A percentile compares a stretch with the other conserved stretches of the same genome.
These are phyloP conservation scores for Picochlorum sp. DNA, from an alignment of 139 green algal genomes.

Conservation along the genomic window DNA sequence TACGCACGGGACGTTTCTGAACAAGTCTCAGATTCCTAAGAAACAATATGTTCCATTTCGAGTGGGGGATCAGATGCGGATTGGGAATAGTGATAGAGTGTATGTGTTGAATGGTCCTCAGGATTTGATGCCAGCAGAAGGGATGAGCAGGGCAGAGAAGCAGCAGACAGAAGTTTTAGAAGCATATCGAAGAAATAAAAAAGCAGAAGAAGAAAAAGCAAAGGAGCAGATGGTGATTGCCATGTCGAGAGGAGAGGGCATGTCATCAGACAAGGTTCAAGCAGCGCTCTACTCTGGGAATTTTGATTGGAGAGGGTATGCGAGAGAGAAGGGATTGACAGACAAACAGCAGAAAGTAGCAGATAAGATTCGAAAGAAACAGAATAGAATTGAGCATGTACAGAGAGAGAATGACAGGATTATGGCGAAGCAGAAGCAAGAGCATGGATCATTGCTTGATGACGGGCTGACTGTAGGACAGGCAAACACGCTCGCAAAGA, in stretches of 20 bases:
- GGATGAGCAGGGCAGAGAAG: slow-evolving; percentile 40
- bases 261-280: slow-evolving; percentile 28
- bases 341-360: slow-evolving; percentile 83
- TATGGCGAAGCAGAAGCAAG: slow-evolving; percentile 58
- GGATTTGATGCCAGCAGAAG: slow-evolving; percentile 81
- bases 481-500: slow-evolving; percentile 44
- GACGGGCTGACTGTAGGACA: slow-evolving; percentile 57
- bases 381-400: slow-evolving; percentile 69
- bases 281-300: slow-evolving; percentile 37
- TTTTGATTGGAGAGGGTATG: slow-evolving; percentile 59
- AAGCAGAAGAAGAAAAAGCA: slow-evolving; percentile 27
- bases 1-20: slow-evolving; percentile 86
- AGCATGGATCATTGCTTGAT: slow-evolving; percentile 11
- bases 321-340: slow-evolving; percentile 49
- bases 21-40: slow-evolving; percentile 66
- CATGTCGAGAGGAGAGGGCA: not conserved
- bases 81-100: slow-evolving; percentile 72
- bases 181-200: slow-evolving; percentile 29
- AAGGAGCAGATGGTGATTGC: slow-evolving; percentile 42
- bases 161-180: slow-evolving; percentile 43
- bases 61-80: slow-evolving; percentile 76
- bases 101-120: slow-evolving; percentile 72
- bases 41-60: slow-evolving; percentile 48
- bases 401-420: slow-evolving; percentile 71
- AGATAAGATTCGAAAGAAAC: slow-evolving; percentile 72